Evolutionary conservation across 2,329 filamentous ascomycete species (phyloP).

Genomic region (Sarocladiaceae sp.): DNA sequence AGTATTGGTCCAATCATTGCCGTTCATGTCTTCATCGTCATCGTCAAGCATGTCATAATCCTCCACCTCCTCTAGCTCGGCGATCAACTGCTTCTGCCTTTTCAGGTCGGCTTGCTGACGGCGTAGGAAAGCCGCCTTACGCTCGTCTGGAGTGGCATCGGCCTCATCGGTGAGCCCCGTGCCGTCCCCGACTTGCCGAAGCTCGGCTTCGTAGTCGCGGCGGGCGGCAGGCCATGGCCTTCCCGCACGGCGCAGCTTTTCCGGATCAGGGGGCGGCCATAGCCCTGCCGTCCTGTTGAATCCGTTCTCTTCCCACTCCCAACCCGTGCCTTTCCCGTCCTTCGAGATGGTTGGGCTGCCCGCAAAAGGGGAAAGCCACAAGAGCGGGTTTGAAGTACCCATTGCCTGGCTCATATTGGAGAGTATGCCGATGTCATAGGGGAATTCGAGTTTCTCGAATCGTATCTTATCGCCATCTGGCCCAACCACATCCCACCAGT

Average conservation of each 20-base stretch:
- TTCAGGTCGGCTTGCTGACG: conserved; percentile 43
- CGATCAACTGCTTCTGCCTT: conserved; percentile 35
- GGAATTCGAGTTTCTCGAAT: conserved; percentile 66
- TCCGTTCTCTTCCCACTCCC: conserved; percentile 68
- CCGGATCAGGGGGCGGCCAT: conserved; percentile 60
- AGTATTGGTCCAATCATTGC: conserved; percentile 59
- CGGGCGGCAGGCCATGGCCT: conserved; percentile 32
- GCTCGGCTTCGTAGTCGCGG: conserved; percentile 27
- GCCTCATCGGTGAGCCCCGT: neutral
- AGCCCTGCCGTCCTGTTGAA: conserved; percentile 59
- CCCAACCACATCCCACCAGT: conserved; percentile 35
- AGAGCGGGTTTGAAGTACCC: conserved; percentile 58
- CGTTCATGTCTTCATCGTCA: conserved; percentile 42
- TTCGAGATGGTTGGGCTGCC: conserved; percentile 37
- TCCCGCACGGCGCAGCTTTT: conserved; percentile 44
- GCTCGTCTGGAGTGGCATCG: conserved; percentile 31
- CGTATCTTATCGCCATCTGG: conserved; percentile 34
- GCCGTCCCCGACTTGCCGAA: conserved; percentile 27
- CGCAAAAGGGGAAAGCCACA: conserved; percentile 66
- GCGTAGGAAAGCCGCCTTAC: conserved; percentile 41
- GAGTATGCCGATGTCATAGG: conserved; percentile 74
- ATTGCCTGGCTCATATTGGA: conserved; percentile 69
- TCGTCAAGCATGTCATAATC: conserved; percentile 54
- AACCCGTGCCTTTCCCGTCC: conserved; percentile 36
- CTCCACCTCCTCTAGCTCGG: conserved; percentile 47